phyloP scores from a whole-genome alignment of 306 rosid species.

The Dryas alaskensis region DNA sequence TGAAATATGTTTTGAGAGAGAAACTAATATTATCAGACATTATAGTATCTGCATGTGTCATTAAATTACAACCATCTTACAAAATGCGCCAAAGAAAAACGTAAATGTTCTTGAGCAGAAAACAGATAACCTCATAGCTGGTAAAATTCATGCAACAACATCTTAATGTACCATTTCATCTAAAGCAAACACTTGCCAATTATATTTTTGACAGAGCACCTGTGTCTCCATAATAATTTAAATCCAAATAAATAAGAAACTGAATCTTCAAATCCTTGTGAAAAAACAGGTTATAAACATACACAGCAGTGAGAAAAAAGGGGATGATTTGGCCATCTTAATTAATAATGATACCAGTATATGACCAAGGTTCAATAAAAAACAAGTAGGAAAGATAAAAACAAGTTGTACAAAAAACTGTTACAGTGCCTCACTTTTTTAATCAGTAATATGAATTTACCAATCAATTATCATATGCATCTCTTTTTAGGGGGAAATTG shows the following conservation, averaged over 20 bases:
- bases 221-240: neutral
- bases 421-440: neutral
- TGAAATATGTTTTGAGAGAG: conserved; percentile 38
- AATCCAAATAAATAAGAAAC: neutral
- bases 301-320: neutral
- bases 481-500: conserved; percentile 10
- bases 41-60: conserved; percentile 11
- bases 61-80: neutral
- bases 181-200: neutral
- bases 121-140: neutral
- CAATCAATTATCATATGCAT: neutral
- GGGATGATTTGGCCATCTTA: neutral
- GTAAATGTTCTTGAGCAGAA: neutral
- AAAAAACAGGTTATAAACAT: neutral
- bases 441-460: neutral
- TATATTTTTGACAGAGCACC: neutral
- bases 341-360: neutral
- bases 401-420: neutral
- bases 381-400: too few relatives aligned
- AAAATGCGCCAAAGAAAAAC: neutral
- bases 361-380: neutral
- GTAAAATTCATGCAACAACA: neutral
- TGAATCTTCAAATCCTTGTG: neutral
- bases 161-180: neutral
- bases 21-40: conserved; percentile 24